Conservation (phyloP, 2,329 filamentous ascomycete species). For the Trichophyton equinum region DNA sequence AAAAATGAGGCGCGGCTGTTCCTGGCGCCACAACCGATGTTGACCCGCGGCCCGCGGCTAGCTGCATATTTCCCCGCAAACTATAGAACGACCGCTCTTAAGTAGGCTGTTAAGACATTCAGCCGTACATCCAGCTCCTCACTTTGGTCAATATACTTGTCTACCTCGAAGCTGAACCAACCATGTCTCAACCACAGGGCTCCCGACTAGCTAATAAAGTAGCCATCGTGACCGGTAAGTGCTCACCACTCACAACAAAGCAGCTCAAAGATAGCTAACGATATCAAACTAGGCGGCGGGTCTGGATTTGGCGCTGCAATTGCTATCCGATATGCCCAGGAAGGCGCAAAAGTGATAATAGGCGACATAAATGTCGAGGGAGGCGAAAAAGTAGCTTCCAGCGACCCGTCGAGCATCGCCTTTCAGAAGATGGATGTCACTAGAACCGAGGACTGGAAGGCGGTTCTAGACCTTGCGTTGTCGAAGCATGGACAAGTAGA, state of each 20-base stretch:
- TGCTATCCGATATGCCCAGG: slow-evolving; percentile 27
- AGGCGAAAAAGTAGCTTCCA: slow-evolving; percentile 22
- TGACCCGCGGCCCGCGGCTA: neutral
- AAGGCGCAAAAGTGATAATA: slow-evolving; percentile 32
- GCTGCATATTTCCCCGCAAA: neutral
- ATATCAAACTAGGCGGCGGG: slow-evolving; percentile 23
- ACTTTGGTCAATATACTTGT: neutral
- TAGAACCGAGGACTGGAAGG: slow-evolving; percentile 23
- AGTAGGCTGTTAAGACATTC: neutral
- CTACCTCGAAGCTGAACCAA: neutral
- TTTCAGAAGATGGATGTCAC: slow-evolving; percentile 28
- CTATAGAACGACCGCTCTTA: neutral
- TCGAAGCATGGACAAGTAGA: slow-evolving; percentile 27
- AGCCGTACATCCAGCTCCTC: neutral
- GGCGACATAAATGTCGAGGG: slow-evolving; percentile 30
- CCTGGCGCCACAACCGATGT: neutral
- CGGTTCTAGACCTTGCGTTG: slow-evolving; percentile 21
- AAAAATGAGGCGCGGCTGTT: neutral
- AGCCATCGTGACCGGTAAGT: slow-evolving; percentile 34
- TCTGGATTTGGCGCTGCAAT: slow-evolving; percentile 34
- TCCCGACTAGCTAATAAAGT: slow-evolving; percentile 33
- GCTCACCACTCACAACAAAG: neutral
- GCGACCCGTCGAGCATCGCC: slow-evolving; percentile 20
- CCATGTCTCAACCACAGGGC: slow-evolving; percentile 12
- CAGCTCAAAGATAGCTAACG: neutral